These are phyloP conservation scores for Tolypocladium cylindrosporum DNA, from an alignment of 2,329 filamentous ascomycete genomes.

Conservation along the genomic window DNA sequence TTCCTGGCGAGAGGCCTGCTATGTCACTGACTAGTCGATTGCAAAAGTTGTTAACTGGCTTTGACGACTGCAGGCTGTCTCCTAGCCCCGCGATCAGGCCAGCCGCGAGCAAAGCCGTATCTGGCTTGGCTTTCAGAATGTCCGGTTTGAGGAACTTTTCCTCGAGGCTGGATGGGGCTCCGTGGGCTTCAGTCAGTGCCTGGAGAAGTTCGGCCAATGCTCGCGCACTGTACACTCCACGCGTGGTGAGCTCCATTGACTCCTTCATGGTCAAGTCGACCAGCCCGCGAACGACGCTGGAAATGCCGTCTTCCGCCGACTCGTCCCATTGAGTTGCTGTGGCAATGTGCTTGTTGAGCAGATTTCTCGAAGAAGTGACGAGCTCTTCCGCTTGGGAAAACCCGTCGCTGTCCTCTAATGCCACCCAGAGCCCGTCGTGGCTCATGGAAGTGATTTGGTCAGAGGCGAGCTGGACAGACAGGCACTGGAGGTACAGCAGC, in stretches of 20 bases:
- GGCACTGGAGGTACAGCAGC: conserved; percentile 38
- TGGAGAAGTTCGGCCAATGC: conserved; percentile 40
- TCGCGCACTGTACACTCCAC: conserved; percentile 42
- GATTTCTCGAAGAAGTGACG: conserved; percentile 27
- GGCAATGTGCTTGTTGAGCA: conserved; percentile 23
- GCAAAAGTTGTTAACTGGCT: conserved; percentile 39
- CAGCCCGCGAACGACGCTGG: conserved; percentile 28
- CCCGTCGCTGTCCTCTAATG: conserved; percentile 23
- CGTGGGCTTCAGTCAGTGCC: conserved; percentile 34
- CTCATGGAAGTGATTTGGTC: conserved; percentile 42
- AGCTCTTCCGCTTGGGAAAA: conserved; percentile 32
- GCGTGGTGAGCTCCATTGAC: conserved; percentile 28
- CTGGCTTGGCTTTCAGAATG: conserved; percentile 34
- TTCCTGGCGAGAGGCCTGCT: conserved; percentile 34
- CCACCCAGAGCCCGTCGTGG: conserved; percentile 35
- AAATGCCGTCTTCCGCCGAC: conserved; percentile 19
- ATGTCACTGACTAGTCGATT: conserved; percentile 53
- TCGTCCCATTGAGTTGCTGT: conserved; percentile 28
- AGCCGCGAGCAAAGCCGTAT: conserved; percentile 36
- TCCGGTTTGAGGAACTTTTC: conserved; percentile 34
- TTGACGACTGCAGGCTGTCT: conserved; percentile 37
- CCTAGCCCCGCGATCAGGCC: conserved; percentile 44
- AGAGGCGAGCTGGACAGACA: conserved; percentile 40
- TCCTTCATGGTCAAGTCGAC: conserved; percentile 34
- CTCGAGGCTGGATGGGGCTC: conserved; percentile 34